Evolutionary conservation across 225 moss, liverwort and hornwort species (phyloP), one percentile per base, ranked within the genome.

Genomic region (Pseudisothecium myosuroides): DNA sequence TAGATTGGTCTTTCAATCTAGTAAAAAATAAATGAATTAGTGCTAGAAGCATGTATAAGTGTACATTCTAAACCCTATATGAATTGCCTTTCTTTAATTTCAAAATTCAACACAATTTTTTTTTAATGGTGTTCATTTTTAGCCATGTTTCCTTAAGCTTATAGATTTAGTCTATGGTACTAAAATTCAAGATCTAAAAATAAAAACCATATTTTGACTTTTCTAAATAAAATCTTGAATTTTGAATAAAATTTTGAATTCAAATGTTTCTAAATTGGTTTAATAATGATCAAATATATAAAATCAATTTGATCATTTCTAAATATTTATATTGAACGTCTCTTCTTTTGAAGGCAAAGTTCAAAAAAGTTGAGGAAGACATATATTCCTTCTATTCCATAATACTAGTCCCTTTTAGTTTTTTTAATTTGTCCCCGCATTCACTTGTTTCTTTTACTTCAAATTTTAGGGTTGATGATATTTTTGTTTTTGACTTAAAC

Each of bases 341-440:
- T 43, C 27, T 43, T 43, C 3, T 43, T 43, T 16, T 16, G 5
- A 17, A 43, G 0, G 28, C 3, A 43, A 43, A 67, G 12, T 21
- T 67, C 7, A 21, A 37, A 21, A 37, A 37, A 67, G 21, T 67
- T 37, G 12, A 21, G 1, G 27, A 72, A 72, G 43, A 9, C 6
- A 72, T 27, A 43, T 43, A 43, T 1, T 16, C 27, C 5, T 3
- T 27, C 5, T 0, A 0, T 27, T 5, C 1, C 3, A 43, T 10
- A 15, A 26, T 72, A 15, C 3, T 14, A 14, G 24, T 14, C 14
- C 41, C 6, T 23, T 39, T 6, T 21, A 0, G 3, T 22, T 7
- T 8, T 8, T 7, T 8, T 19, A 14, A 39, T 23, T 69, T 69
- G 4, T 41, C 3, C 1, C 14, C 5, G n/a, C n/a, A 71, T 41